Evolutionary conservation across 768 basidiomycete genomes (phyloP), one percentile per base, ranked within the genome.

Genomic region (Roridomyces roridus): DNA sequence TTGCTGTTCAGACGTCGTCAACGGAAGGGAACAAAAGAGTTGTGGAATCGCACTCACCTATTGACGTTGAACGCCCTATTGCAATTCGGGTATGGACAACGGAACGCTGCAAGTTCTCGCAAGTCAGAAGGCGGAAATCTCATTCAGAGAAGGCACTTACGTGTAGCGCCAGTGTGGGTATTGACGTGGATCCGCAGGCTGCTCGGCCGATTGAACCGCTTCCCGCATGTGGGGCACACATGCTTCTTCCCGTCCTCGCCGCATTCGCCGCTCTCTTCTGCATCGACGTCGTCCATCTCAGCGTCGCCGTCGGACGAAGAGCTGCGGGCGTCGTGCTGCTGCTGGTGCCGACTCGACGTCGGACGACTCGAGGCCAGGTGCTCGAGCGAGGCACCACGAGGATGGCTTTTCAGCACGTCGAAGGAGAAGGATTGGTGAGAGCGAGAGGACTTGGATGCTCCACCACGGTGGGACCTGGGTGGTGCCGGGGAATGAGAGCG

Each of bases 31-130:
- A n/a, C n/a, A n/a, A n/a, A n/a, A n/a, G n/a, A n/a, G n/a, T n/a
- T n/a, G n/a, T n/a, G n/a, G n/a, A n/a, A n/a, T n/a, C n/a, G n/a
- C n/a, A n/a, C n/a, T n/a, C n/a, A n/a, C n/a, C n/a, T n/a, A n/a
- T 91, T 90, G 43, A 91, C 91, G 60, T 91, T 92, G 73, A 92
- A 92, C 56, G 87, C 83, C 29, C 88, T 81, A 35, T 86, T 87
- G 67, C 90, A 92, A 39, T 85, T 81, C 6, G 86, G 87, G 77
- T 77, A 88, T 5, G 88, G 87, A 63, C 91, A 92, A 37, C 82
- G 78, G 73, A 88, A 91, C 18, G 89, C 91, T 57, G 40, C 18
- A 23, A 18, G 31, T 4, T 34, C 11, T 10, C 15, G 4, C 10
- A 15, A 34, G 10, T 34, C 31, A 34, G 10, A 34, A 2, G 7